phyloP scores from a whole-genome alignment of 495 filamentous ascomycete genomes.

The Penicillium goetzii region DNA sequence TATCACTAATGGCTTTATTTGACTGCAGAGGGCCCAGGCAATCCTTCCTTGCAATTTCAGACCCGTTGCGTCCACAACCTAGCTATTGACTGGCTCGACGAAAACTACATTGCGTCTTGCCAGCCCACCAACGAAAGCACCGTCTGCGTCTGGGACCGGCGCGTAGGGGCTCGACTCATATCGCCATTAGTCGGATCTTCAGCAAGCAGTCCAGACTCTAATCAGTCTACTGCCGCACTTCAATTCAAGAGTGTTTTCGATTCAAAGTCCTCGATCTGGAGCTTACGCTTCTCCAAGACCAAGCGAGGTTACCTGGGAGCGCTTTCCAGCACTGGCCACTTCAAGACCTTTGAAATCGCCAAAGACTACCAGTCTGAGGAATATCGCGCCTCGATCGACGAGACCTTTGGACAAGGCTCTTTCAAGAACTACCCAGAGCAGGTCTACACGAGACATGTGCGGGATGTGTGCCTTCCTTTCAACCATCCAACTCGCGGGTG shows the following conservation, averaged over 20 bases:
- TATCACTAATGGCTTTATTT: conserved; percentile 13
- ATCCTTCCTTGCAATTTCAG: conserved; percentile 63
- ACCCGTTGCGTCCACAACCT: conserved; percentile 90
- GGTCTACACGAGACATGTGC: conserved; percentile 53
- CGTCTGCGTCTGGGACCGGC: conserved; percentile 88
- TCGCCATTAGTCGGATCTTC: conserved; percentile 43
- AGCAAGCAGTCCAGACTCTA: conserved; percentile 36
- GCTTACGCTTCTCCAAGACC: conserved; percentile 77
- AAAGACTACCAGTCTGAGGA: conserved; percentile 58
- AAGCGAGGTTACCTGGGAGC: conserved; percentile 74
- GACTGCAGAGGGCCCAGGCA: conserved; percentile 53
- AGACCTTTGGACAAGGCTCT: conserved; percentile 46
- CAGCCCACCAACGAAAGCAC: conserved; percentile 66
- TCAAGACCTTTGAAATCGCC: conserved; percentile 72
- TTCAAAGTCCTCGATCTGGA: conserved; percentile 65
- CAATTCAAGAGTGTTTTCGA: conserved; percentile 69
- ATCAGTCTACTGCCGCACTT: conserved; percentile 58
- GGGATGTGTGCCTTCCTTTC: conserved; percentile 51
- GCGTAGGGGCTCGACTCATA: conserved; percentile 59
- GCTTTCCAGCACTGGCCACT: conserved; percentile 75
- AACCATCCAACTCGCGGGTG: conserved; percentile 47
- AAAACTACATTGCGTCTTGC: conserved; percentile 95
- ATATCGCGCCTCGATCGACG: conserved; percentile 45
- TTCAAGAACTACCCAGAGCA: conserved; percentile 46
- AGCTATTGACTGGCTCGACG: conserved; percentile 84